Base-by-base conservation (phyloP, 257 asterid genomes). In the Catharanthus roseus region DNA sequence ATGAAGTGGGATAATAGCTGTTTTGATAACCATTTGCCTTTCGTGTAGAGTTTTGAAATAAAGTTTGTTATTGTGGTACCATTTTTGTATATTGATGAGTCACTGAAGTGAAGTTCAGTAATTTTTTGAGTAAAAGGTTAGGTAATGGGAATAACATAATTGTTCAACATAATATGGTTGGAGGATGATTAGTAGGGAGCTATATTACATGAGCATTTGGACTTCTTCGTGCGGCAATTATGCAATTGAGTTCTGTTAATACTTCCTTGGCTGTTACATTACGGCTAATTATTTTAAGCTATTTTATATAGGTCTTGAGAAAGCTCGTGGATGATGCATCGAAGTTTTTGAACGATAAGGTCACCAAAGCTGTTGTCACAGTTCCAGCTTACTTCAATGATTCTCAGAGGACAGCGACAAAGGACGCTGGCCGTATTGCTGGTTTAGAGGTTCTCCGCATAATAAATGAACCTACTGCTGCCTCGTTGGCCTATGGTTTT, bases 291-390 rank as follows among this genome's bases (percentile, higher is more conserved):
- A 23, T 28, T 31, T 41, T n/a, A 31, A 49, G 49, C 31, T 31
- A 58, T 73, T 56, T 58, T 67, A 69, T 72, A 38, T 74, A 91
- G 97, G 96, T 91, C 71, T 80, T 91, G 84, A 85, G 97, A 74
- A 91, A 89, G 88, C 95, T 91, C 65, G 97, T 91, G n/a, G 97
- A 91, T 79, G 97, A 91, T 78, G 97, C 96, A 58, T 91, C 96
- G 5, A 91, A 91, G 77, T 91, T 91, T 81, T 79, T 89, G 84
- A 91, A 87, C 62, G 93, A 91, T 83, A 89, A 91, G 86, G 97
- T 91, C 44, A 86, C 95, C 51, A 91, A 91, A 85, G 97, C 97
- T 49, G 97, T 89, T n/a, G 96, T 91, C 53, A 91, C 96, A 3
- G 97, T 91, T 71, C 96, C 97, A 50, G 97, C 97, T 3, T 89